Conservation (phyloP, 345 rosid genomes). For the Melaleuca quinquenervia region DNA sequence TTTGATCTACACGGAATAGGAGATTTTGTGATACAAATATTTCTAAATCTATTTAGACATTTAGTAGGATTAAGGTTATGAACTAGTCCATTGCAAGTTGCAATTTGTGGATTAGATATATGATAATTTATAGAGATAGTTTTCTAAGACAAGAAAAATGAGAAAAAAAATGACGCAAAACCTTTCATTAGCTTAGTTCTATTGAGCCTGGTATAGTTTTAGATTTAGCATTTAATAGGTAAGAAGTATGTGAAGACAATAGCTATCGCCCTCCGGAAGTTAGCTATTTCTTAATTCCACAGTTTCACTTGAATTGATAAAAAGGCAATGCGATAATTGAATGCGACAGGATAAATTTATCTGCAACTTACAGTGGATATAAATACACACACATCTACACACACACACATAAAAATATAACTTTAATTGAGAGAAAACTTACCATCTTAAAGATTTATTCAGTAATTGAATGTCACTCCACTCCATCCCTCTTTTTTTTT, state of each 20-base stretch:
- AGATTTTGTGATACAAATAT: too few relatives aligned
- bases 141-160: too few relatives aligned
- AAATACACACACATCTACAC: too few relatives aligned
- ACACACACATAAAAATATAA: too few relatives aligned
- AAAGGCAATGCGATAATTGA: not conserved
- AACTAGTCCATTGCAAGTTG: too few relatives aligned
- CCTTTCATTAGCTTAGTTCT: too few relatives aligned
- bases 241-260: not conserved
- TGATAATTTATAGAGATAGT: too few relatives aligned
- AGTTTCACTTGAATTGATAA: not conserved
- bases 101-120: too few relatives aligned
- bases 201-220: not conserved
- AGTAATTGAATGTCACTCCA: not conserved
- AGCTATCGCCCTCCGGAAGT: not conserved
- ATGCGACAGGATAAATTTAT: not conserved
- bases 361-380: not conserved
- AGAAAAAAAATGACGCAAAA: not conserved
- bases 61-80: too few relatives aligned
- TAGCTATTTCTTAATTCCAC: not conserved
- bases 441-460: not conserved
- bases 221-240: not conserved
- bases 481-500: not conserved
- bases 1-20: too few relatives aligned
- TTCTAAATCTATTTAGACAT: too few relatives aligned
- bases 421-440: not conserved